These are phyloP conservation scores for Albophoma yamanashiensis DNA, from an alignment of 2,329 filamentous ascomycete genomes.

Conservation along the genomic window DNA sequence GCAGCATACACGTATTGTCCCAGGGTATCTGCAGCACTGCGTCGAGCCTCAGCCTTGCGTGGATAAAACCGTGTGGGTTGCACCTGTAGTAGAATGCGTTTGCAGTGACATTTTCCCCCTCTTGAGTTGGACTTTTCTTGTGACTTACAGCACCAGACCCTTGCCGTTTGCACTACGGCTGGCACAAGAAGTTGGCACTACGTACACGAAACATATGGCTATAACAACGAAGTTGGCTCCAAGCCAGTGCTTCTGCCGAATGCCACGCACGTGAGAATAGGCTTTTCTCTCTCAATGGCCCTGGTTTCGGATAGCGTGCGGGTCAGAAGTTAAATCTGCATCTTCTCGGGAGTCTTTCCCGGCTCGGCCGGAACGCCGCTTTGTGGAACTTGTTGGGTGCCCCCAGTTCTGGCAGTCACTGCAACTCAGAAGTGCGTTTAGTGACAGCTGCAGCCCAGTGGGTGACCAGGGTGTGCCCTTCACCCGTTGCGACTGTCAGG, in stretches of 20 bases:
- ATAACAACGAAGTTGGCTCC: neutral
- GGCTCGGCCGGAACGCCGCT: neutral
- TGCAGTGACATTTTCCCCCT: neutral
- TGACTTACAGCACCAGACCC: neutral
- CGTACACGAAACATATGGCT: neutral
- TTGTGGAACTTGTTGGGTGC: neutral
- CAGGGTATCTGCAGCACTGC: neutral
- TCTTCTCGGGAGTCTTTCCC: neutral
- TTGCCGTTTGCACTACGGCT: neutral
- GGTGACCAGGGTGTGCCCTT: neutral
- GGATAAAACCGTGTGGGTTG: neutral
- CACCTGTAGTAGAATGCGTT: neutral
- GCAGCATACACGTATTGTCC: neutral
- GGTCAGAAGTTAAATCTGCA: neutral
- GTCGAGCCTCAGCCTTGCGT: neutral
- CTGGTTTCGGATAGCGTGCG: neutral
- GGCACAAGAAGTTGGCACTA: neutral
- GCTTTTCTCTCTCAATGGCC: neutral
- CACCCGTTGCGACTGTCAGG: neutral
- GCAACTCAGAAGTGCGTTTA: neutral
- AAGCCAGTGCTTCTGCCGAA: neutral
- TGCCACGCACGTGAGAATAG: neutral
- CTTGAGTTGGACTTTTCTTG: too few relatives aligned
- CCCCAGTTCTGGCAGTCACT: neutral
- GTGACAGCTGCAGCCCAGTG: neutral